Percentiles rank a stretch among this genome's conserved stretches.
Evolutionary conservation across 352 stramenopile genomes (phyloP).

Genomic region (Phytophthora fragariae): DNA sequence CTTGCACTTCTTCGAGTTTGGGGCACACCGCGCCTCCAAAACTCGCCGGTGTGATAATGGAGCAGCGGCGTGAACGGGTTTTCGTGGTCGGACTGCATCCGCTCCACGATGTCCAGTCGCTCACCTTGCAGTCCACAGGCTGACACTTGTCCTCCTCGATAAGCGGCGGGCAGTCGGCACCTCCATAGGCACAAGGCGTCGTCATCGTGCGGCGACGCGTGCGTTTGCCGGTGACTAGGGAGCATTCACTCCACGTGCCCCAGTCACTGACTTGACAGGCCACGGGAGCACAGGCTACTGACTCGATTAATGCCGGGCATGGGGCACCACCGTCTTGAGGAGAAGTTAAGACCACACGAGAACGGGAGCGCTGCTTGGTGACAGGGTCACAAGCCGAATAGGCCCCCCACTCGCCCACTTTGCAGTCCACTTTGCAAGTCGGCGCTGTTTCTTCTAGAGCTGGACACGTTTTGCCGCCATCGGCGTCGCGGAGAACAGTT

Average conservation of each 20-base stretch:
- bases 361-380: conserved; percentile 55
- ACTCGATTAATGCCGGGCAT: conserved; percentile 50
- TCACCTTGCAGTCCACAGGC: conserved; percentile 54
- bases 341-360: conserved; percentile 45
- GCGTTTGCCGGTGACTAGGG: conserved; percentile 34
- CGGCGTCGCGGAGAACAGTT: conserved; percentile 39
- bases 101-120: conserved; percentile 50
- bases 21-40: conserved; percentile 51
- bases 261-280: conserved; percentile 63
- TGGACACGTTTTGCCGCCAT: conserved; percentile 56
- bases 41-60: conserved; percentile 35
- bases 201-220: conserved; percentile 49
- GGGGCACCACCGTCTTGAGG: conserved; percentile 57
- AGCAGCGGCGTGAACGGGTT: conserved; percentile 48
- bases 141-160: conserved; percentile 49
- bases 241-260: conserved; percentile 55
- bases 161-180: conserved; percentile 45
- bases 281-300: conserved; percentile 45
- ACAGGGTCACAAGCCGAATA: conserved; percentile 48
- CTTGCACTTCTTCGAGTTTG: conserved; percentile 37
- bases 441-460: conserved; percentile 51
- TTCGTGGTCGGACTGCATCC: conserved; percentile 49
- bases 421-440: conserved; percentile 46
- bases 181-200: conserved; percentile 38
- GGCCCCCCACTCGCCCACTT: conserved; percentile 52